Conservation (phyloP, 2,329 filamentous ascomycete species). For the Tolypocladium inflatum region DNA sequence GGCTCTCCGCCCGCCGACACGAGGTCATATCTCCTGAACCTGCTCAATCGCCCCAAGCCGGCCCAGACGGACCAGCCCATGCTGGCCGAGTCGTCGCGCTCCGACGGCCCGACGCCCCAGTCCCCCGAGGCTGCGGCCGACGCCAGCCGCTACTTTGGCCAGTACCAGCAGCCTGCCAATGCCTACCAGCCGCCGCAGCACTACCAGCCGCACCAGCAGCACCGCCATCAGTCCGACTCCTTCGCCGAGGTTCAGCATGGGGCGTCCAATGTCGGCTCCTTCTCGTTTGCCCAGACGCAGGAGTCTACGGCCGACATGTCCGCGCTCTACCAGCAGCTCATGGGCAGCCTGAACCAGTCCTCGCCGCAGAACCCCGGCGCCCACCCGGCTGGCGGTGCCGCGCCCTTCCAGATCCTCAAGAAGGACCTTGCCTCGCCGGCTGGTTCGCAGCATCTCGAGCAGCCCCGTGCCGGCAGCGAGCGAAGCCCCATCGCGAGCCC, state of each 20-base stretch:
- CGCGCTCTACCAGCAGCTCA: slow-evolving; percentile 26
- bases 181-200: slow-evolving; percentile 14
- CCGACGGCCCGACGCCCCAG: slow-evolving; percentile 35
- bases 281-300: slow-evolving; percentile 19
- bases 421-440: slow-evolving; percentile 34
- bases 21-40: slow-evolving; percentile 74
- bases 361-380: slow-evolving; percentile 32
- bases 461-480: slow-evolving; percentile 28
- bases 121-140: slow-evolving; percentile 24
- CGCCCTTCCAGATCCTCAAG: slow-evolving; percentile 39
- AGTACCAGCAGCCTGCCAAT: slow-evolving; percentile 17
- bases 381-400: slow-evolving; percentile 22
- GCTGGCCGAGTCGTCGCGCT: slow-evolving; percentile 31
- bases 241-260: slow-evolving; percentile 13
- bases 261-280: slow-evolving; percentile 14
- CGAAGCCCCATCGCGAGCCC: slow-evolving; percentile 35
- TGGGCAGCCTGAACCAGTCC: slow-evolving; percentile 25
- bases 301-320: slow-evolving; percentile 27
- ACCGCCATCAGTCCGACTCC: slow-evolving; percentile 11
- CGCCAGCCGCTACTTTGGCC: slow-evolving; percentile 16
- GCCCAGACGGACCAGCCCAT: slow-evolving; percentile 43
- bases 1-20: slow-evolving; percentile 56
- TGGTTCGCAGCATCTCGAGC: slow-evolving; percentile 26
- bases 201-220: slow-evolving; percentile 13
- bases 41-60: slow-evolving; percentile 72